phyloP scores from a whole-genome alignment of 2,329 filamentous ascomycete species.

The Neonectria faginata region DNA sequence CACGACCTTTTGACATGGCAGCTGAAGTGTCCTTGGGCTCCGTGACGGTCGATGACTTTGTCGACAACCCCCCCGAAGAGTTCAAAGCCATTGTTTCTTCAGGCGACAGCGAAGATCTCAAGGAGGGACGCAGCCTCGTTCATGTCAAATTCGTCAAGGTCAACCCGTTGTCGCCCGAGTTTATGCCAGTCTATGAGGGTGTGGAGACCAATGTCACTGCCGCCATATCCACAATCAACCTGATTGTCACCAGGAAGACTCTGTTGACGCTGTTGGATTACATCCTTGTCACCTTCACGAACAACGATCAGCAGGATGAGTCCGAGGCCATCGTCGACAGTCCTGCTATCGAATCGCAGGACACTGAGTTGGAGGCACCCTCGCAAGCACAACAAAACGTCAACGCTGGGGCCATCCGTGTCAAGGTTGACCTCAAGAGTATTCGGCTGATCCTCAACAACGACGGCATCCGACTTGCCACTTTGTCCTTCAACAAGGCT shows the following conservation, averaged over 20 bases:
- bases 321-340: constrained; percentile 55
- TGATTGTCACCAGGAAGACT: constrained; percentile 93
- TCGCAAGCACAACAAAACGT: constrained; percentile 50
- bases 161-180: constrained; percentile 91
- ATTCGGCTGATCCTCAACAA: constrained; percentile 97
- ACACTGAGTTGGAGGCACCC: constrained; percentile 51
- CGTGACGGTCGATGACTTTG: constrained; percentile 92
- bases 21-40: constrained; percentile 90
- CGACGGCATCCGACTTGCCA: constrained; percentile 94
- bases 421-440: constrained; percentile 93
- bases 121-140: constrained; percentile 84
- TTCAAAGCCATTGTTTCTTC: constrained; percentile 99
- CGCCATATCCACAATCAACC: constrained; percentile 92
- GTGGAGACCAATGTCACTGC: constrained; percentile 94
- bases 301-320: constrained; percentile 55
- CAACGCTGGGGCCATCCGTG: constrained; percentile 80
- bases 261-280: constrained; percentile 94
- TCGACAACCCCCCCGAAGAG: constrained; percentile 86
- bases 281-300: constrained; percentile 89
- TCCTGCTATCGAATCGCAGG: constrained; percentile 51
- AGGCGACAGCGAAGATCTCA: constrained; percentile 75
- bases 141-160: constrained; percentile 90
- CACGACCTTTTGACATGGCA: constrained; percentile 90
- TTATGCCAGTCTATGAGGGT: constrained; percentile 90
- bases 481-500: constrained; percentile 90